These are phyloP conservation scores for Citropsis articulata DNA, from an alignment of 345 rosid species.

Conservation along the genomic window DNA sequence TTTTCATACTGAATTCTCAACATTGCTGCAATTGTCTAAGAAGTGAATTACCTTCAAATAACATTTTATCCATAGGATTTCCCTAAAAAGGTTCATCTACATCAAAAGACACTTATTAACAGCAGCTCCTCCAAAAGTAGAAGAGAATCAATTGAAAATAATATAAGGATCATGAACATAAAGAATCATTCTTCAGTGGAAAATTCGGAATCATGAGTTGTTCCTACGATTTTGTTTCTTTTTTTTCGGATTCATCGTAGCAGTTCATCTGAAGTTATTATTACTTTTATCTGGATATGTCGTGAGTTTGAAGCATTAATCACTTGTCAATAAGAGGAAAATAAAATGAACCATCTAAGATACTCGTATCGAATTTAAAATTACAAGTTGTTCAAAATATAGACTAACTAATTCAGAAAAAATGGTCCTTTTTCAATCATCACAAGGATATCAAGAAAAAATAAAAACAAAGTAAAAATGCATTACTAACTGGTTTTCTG, in stretches of 20 bases:
- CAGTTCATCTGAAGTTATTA: not conserved
- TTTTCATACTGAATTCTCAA: not conserved
- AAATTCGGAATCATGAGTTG: not conserved
- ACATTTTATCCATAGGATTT: not conserved
- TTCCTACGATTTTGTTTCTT: not conserved
- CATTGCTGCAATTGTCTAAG: not conserved
- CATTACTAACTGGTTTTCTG: conserved; percentile 58
- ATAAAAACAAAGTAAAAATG: not conserved
- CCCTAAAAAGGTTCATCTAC: not conserved
- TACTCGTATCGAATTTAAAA: not conserved
- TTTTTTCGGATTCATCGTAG: not conserved
- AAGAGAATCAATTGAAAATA: not conserved
- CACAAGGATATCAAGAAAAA: not conserved
- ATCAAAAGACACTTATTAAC: not conserved
- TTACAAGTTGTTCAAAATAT: not conserved
- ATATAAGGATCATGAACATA: not conserved
- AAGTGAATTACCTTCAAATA: not conserved
- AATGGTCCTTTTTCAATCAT: not conserved
- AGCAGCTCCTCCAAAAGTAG: not conserved
- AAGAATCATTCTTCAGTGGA: not conserved
- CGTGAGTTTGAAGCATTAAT: not conserved
- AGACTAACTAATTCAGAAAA: not conserved
- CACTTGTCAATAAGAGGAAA: not conserved
- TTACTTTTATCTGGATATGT: too few species aligned
- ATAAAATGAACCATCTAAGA: not conserved